These are phyloP conservation scores for Ogataea paraovalis DNA, from an alignment of 805 yeast species.

Conservation along the genomic window DNA sequence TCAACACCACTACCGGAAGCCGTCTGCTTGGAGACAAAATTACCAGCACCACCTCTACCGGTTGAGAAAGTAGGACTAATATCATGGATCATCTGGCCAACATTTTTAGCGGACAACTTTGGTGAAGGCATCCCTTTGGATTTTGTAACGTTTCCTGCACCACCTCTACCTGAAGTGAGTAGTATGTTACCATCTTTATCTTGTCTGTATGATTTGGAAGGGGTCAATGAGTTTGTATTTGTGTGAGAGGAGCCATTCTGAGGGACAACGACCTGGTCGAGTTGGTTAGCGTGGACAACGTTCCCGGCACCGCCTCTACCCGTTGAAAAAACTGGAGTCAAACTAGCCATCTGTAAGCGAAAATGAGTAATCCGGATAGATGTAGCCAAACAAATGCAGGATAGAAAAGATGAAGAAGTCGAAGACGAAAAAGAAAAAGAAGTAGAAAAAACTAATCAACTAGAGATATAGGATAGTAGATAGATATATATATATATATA, in stretches of 20 bases:
- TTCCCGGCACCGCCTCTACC: conserved; percentile 37
- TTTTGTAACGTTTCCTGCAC: conserved; percentile 48
- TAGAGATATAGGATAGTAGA: no score
- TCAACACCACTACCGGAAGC: conserved; percentile 9
- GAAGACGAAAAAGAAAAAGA: no score
- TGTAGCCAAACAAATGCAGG: not conserved
- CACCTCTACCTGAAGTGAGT: conserved; percentile 56
- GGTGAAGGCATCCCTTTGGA: conserved; percentile 43
- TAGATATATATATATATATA: no score
- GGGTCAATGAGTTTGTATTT: not conserved
- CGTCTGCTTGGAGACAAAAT: conserved; percentile 31
- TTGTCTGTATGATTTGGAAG: conserved; percentile 19
- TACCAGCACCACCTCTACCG: conserved; percentile 58
- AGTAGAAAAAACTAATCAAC: no score
- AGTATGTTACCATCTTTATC: conserved; percentile 33
- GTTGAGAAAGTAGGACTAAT: conserved; percentile 42
- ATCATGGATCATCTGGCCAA: conserved; percentile 12
- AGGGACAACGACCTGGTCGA: conserved; percentile 24
- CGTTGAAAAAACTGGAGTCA: conserved; percentile 26
- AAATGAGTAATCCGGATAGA: not conserved
- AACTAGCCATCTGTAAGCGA: conserved; percentile 11
- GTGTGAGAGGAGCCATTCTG: no score
- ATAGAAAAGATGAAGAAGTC: no score
- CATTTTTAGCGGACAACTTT: conserved; percentile 30
- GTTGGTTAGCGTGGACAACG: conserved; percentile 19